Conservation (phyloP, 768 basidiomycete genomes). For the Chalciporus pseudorubinellus region DNA sequence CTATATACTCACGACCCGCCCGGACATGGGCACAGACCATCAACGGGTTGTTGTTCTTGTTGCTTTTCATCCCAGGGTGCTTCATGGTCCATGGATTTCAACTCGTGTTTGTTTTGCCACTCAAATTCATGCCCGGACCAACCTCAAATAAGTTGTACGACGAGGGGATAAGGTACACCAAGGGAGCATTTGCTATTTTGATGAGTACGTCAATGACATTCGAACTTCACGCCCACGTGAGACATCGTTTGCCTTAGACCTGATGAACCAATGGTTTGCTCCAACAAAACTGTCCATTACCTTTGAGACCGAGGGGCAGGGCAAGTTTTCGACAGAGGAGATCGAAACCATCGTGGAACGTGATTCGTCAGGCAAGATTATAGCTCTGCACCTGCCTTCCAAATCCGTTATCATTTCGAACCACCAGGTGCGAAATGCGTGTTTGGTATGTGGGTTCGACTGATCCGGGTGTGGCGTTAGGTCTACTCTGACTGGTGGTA, state of each 20-base stretch:
- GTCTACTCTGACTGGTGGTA: constrained; percentile 87
- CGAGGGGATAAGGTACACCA: constrained; percentile 73
- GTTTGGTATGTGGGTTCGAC: background rate
- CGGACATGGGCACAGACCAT: constrained; percentile 52
- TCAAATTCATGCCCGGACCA: constrained; percentile 61
- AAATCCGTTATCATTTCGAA: constrained; percentile 87
- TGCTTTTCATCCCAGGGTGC: constrained; percentile 63
- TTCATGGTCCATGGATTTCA: constrained; percentile 73
- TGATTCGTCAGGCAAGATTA: constrained; percentile 54
- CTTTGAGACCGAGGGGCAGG: constrained; percentile 67
- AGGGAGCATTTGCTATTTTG: constrained; percentile 76
- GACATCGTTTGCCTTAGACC: constrained; percentile 42
- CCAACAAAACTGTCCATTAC: constrained; percentile 72
- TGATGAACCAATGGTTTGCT: constrained; percentile 81
- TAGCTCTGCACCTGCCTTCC: constrained; percentile 66
- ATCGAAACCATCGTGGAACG: constrained; percentile 55
- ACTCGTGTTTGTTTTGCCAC: constrained; percentile 64
- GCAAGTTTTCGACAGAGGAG: constrained; percentile 59
- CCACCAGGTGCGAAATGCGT: constrained; percentile 66
- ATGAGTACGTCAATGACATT: constrained; percentile 50
- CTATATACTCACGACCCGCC: constrained; percentile 52
- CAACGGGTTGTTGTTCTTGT: constrained; percentile 48
- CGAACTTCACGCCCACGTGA: background rate
- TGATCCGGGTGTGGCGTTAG: constrained; percentile 34
- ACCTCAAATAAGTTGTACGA: constrained; percentile 58